A percentile compares a stretch with the other conserved stretches of the same genome.
These are phyloP conservation scores for Crotalaria pallida DNA, from an alignment of 306 rosid species.

Conservation along the genomic window DNA sequence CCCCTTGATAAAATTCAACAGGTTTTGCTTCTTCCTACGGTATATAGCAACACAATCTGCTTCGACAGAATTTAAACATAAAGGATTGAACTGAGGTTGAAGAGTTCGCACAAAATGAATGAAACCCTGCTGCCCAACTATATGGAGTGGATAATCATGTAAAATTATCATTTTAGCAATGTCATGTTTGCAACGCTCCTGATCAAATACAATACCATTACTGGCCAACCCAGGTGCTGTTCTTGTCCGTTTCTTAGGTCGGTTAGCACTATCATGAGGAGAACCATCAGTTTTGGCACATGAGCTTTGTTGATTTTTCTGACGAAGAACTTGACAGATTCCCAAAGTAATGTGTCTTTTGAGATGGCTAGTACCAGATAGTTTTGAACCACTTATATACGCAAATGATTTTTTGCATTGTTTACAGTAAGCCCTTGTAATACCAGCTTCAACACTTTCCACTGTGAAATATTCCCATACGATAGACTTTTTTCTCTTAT, in stretches of 20 bases:
- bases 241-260: constrained; percentile 52
- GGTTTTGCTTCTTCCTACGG: constrained; percentile 57
- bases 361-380: constrained; percentile 84
- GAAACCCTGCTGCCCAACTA: constrained; percentile 79
- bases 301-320: constrained; percentile 40
- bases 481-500: constrained; percentile 65
- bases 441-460: constrained; percentile 56
- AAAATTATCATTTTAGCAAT: constrained; percentile 73
- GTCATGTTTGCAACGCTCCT: constrained; percentile 55
- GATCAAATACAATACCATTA: constrained; percentile 50
- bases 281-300: constrained; percentile 23
- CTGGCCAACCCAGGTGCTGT: constrained; percentile 32
- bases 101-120: constrained; percentile 50
- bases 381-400: constrained; percentile 69
- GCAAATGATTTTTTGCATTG: constrained; percentile 77
- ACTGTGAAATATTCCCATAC: constrained; percentile 89
- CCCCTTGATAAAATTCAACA: constrained; percentile 50
- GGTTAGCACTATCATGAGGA: constrained; percentile 34
- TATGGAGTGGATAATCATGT: constrained; percentile 86
- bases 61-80: constrained; percentile 40
- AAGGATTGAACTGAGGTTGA: constrained; percentile 68
- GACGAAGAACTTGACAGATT: constrained; percentile 64
- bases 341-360: constrained; percentile 74
- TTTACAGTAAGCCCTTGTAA: constrained; percentile 64
- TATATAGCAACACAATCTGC: constrained; percentile 53